Base-by-base conservation (phyloP, 176 grass and related monocot species). In the Bothriochloa decipiens region DNA sequence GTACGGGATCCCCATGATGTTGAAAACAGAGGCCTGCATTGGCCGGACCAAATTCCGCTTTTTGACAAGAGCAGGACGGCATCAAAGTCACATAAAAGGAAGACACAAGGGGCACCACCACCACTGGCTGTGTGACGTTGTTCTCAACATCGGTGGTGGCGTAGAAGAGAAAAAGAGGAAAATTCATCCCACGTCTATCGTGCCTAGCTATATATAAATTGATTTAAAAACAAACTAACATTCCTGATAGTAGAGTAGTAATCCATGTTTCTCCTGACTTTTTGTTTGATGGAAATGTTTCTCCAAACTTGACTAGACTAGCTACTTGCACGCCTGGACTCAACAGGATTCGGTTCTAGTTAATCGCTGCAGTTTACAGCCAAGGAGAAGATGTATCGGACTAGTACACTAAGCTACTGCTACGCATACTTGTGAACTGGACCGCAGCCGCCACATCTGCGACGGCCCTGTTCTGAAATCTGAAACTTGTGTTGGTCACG, bases 251-350 rank as follows among this genome's bases (percentile, higher is more conserved):
- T n/a, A n/a, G n/a, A n/a, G n/a, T n/a, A n/a, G n/a, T n/a, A n/a
- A n/a, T n/a, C n/a, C n/a, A n/a, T n/a, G n/a, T n/a, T n/a, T n/a
- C n/a, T n/a, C n/a, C n/a, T n/a, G n/a, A n/a, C n/a, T n/a, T n/a
- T n/a, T n/a, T n/a, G n/a, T n/a, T n/a, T n/a, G n/a, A n/a, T n/a
- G n/a, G n/a, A n/a, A n/a, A n/a, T n/a, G n/a, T n/a, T n/a, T n/a
- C n/a, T n/a, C n/a, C n/a, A n/a, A n/a, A 26, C 36, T 83, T 66
- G 81, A 83, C 81, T 67, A 29, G 6, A 41, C 40, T 41, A 41
- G n/a, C 7, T 41, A 41, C 40, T 41, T 41, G 9, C 40, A 41
- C 40, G 53, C 3, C 1, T 1, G 10, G 1, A 20, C 52, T 81
- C 83, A 81, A 62, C 29, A 29, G 14, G 32, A 70, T 33, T 35